Base-by-base conservation (phyloP, 495 filamentous ascomycete species). In the Neurospora sp. region DNA sequence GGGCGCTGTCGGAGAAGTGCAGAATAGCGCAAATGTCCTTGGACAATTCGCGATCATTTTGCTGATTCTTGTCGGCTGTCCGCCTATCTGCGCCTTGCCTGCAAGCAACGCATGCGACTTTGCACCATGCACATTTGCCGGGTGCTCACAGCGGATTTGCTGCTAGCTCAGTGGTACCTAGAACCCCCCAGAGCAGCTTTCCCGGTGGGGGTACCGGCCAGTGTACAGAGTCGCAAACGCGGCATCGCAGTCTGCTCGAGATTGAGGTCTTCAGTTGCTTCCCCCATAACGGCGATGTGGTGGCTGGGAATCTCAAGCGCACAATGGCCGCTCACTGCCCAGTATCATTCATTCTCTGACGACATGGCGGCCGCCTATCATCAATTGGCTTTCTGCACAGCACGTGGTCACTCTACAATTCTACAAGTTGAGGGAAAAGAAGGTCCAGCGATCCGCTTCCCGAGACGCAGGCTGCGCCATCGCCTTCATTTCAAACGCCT, bases 151-250 rank as follows among this genome's bases (percentile, higher is more conserved):
- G 69, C 20, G 41, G 38, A 72, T 35, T 71, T 61, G 70, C 71
- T 72, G 79, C 79, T 78, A 76, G 78, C 76, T 70, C 61, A 74
- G 75, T 76, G 53, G 53, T 65, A 75, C 72, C 73, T 75, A 74
- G 78, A 65, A 70, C 40, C 27, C 16, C 39, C 9, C 9, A 27
- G 47, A 27, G 27, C 27, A 65, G 53, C 27, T 27, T 65, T 65
- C 27, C 27, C 53, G 53, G 53, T 35, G 53, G 53, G 53, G 53
- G 53, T 65, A 65, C 27, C 14, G 27, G 53, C 53, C 27, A 65
- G 53, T 65, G 53, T 71, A 10, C 70, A 47, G 68, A 40, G 71
- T 44, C 41, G 71, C 59, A 31, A 68, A 69, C 42, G 74, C 73
- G 61, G 69, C 68, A 72, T 65, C 22, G 27, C 65, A 38, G 68